Evolutionary conservation across 2,329 filamentous ascomycete genomes (phyloP), one percentile per base, ranked within the genome.

Genomic region (Scedosporium aurantiacum): DNA sequence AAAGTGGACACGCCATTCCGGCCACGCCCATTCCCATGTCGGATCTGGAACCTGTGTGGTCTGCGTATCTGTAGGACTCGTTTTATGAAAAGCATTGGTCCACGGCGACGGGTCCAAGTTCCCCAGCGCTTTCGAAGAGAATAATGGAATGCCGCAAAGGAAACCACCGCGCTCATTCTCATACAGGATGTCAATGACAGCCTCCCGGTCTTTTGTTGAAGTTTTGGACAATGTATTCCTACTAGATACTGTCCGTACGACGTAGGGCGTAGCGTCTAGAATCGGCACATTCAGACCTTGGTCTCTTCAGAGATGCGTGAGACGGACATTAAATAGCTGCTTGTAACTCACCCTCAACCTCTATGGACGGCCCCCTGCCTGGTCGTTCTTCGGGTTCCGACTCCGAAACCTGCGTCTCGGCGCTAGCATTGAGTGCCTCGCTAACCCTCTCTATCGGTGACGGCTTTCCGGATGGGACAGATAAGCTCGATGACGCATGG

Each of bases 161-260:
- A 97, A 96, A 45, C 85, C 86, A 10, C 94, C 94, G 62, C 94
- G 84, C 75, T 99, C 90, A 70, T 99, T 99, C 72, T 99, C 94
- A 73, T 96, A 97, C 0, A 99, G 79, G 4, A 97, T 83, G 65
- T 99, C 94, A 63, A 97, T 85, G 28, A 83, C 86, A 2, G 78
- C 78, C 65, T 85, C 70, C 40, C 71, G 66, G 37, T 67, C 60
- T 62, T 64, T 63, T 45, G 66, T 60, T 18, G 58, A 43, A n/a
- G 40, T 21, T 18, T 52, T 60, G 5, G 41, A 50, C 16, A 60
- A 27, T 8, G 23, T 60, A 8, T 52, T 37, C n/a, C 58, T 45
- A 21, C 41, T 37, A 4, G 43, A 25, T 16, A 27, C 27, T 5
- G 27, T 28, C 14, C 18, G n/a, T 25, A 52, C 43, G 23, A 18